Evolutionary conservation across 805 yeast genomes (phyloP).

Genomic region (Wickerhamomyces rabaulensis): DNA sequence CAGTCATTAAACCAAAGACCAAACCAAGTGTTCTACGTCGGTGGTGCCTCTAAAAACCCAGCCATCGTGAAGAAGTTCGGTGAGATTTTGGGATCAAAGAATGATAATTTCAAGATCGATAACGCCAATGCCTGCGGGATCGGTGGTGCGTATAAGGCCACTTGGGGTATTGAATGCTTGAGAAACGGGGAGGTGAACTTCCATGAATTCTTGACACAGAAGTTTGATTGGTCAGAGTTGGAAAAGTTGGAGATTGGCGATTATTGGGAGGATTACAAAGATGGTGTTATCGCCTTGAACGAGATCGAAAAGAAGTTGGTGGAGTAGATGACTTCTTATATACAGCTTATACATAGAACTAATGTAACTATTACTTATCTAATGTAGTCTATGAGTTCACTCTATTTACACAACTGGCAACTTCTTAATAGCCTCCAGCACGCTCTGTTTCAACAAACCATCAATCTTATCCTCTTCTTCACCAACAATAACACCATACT

Average conservation of each 20-base stretch:
- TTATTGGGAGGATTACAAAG: constrained; percentile 26
- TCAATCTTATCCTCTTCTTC: constrained; percentile 27
- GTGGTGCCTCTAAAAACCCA: constrained; percentile 75
- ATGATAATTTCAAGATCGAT: constrained; percentile 67
- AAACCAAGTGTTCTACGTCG: constrained; percentile 71
- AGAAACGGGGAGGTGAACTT: constrained; percentile 23
- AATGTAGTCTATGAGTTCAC: too few relatives aligned
- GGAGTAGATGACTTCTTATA: background rate
- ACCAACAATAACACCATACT: constrained; percentile 47
- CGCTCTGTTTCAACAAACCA: background rate
- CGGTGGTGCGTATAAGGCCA: constrained; percentile 85
- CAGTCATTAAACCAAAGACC: constrained; percentile 42
- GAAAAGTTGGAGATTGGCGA: constrained; percentile 22
- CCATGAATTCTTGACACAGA: constrained; percentile 41
- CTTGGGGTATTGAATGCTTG: constrained; percentile 49
- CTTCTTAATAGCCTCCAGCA: background rate
- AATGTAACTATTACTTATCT: too few relatives aligned
- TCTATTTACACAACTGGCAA: background rate
- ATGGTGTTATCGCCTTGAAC: constrained; percentile 28
- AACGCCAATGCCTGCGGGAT: constrained; percentile 87
- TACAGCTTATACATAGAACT: constrained; percentile 1
- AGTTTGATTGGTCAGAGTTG: constrained; percentile 41
- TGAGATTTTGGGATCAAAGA: constrained; percentile 52
- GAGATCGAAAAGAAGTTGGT: constrained; percentile 21
- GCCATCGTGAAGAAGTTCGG: constrained; percentile 68